Base-by-base conservation (phyloP, 208 protist genomes). In the Wallacemonas rigidus region DNA sequence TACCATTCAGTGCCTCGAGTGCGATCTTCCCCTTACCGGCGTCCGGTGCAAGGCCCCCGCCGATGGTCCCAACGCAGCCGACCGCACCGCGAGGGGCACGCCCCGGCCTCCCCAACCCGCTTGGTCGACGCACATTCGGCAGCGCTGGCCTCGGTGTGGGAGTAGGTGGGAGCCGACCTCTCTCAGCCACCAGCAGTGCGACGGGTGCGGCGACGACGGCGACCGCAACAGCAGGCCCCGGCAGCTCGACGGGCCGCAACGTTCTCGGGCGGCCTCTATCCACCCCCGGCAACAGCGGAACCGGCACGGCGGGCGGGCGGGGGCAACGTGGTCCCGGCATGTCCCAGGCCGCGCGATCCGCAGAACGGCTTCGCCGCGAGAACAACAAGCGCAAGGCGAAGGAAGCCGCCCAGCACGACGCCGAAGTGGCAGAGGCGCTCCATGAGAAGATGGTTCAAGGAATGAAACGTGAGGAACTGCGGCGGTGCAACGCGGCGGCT, bases 391-490 rank as follows among this genome's bases (percentile, higher is more conserved):
- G 80, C 48, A 72, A 88, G 65, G 74, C 85, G 65, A 88, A 81
- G 62, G 82, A 87, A 62, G 69, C 82, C 9, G 86, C 85, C 17
- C 62, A 77, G 41, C 67, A 79, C 9, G 83, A 93, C 73, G 86
- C 82, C 2, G 75, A 44, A 38, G 63, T 94, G 40, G 89, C 91
- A 5, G 83, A 93, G 40, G 65, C 45, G 39, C 45, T 96, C 55
- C 92, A 93, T 43, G 72, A 92, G 56, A 76, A 88, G 67, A 90
- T 96, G 69, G 74, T 92, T 2, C 65, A 77, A 41, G 88, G 90
- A 2, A 93, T 91, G 76, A 71, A 85, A n/a, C 85, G 78, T 58
- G 85, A 85, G 15, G 82, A 93, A 67, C 61, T 92, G 38, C 69
- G 67, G 58, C 82, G 82, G 2, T 88, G 77, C 63, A 75, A 82